phyloP scores from a whole-genome alignment of 2,329 filamentous ascomycete species.

The Chaetomium strumarium region DNA sequence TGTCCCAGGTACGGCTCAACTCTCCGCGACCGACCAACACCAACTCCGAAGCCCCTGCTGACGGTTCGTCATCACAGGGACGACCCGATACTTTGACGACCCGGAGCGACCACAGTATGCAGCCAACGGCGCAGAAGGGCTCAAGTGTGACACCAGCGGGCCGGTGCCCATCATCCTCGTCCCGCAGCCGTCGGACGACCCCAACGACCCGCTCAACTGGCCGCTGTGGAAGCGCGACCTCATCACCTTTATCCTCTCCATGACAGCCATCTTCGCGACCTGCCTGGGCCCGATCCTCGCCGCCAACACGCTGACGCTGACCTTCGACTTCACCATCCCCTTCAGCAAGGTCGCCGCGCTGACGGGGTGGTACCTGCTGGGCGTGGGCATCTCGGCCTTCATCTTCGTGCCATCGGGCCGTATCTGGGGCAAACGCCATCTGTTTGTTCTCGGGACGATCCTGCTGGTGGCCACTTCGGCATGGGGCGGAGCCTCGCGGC shows the following conservation, averaged over 20 bases:
- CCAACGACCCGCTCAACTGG: constrained; percentile 84
- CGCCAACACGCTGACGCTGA: constrained; percentile 76
- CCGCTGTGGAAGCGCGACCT: constrained; percentile 78
- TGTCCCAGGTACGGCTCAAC: constrained; percentile 60
- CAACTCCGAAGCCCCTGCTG: not conserved
- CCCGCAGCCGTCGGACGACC: constrained; percentile 85
- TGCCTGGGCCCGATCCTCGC: constrained; percentile 82
- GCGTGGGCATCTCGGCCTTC: constrained; percentile 73
- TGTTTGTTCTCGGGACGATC: constrained; percentile 72
- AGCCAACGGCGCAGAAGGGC: constrained; percentile 35
- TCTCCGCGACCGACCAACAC: not conserved
- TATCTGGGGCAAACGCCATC: constrained; percentile 88
- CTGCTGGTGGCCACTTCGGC: constrained; percentile 67
- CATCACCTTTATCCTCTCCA: constrained; percentile 71
- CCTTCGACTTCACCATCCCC: constrained; percentile 55
- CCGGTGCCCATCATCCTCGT: constrained; percentile 67
- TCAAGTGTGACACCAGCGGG: constrained; percentile 70
- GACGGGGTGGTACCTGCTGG: constrained; percentile 82
- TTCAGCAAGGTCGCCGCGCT: constrained; percentile 76
- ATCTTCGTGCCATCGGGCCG: constrained; percentile 82
- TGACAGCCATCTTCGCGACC: constrained; percentile 76
- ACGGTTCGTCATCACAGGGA: constrained; percentile 38
- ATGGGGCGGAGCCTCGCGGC: constrained; percentile 68
- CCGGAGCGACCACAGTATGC: constrained; percentile 42
- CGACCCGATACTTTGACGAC: constrained; percentile 60